Evolutionary conservation across 495 filamentous ascomycete species (phyloP).

Genomic region (Thozetella sp.): DNA sequence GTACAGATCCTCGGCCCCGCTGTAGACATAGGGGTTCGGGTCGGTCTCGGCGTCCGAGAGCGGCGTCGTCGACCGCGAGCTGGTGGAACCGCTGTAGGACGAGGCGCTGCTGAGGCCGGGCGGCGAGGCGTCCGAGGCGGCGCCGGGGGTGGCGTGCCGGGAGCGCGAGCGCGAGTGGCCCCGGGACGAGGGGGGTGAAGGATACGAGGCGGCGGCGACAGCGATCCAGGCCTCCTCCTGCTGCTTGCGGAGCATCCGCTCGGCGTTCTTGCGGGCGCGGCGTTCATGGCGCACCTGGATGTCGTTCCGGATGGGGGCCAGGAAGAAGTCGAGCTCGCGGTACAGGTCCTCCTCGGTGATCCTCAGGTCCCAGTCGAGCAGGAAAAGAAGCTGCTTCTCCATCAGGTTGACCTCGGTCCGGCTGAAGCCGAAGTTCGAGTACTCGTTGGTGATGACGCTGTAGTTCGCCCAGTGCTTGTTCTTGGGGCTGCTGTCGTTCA

Average conservation of each 20-base stretch:
- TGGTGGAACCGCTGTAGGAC: conserved; percentile 38
- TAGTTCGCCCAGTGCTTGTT: conserved; percentile 99
- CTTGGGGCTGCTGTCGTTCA: conserved; percentile 98
- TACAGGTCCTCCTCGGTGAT: conserved; percentile 86
- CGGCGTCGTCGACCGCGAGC: conserved; percentile 47
- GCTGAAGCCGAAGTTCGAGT: conserved; percentile 85
- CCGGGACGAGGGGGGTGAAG: conserved; percentile 38
- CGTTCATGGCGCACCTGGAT: conserved; percentile 37
- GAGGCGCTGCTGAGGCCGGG: conserved; percentile 43
- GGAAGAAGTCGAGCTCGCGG: conserved; percentile 83
- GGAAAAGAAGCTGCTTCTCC: conserved; percentile 95
- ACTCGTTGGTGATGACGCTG: conserved; percentile 67
- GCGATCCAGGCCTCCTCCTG: conserved; percentile 23
- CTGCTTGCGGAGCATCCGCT: conserved; percentile 23
- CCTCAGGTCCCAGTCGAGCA: conserved; percentile 90
- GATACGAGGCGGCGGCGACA: conserved; percentile 21
- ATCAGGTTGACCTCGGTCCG: conserved; percentile 96
- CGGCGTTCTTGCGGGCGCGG: conserved; percentile 39
- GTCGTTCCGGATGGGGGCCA: conserved; percentile 73
- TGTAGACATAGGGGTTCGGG: conserved; percentile 30
- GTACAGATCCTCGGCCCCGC: conserved; percentile 28
- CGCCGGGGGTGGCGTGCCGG: conserved; percentile 25
- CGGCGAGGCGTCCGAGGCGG: conserved; percentile 32
- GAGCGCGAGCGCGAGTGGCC: conserved; percentile 35
- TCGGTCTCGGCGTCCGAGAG: conserved; percentile 30